Evolutionary conservation across 2,329 filamentous ascomycete species (phyloP).

Genomic region (Thelonectria rubi): DNA sequence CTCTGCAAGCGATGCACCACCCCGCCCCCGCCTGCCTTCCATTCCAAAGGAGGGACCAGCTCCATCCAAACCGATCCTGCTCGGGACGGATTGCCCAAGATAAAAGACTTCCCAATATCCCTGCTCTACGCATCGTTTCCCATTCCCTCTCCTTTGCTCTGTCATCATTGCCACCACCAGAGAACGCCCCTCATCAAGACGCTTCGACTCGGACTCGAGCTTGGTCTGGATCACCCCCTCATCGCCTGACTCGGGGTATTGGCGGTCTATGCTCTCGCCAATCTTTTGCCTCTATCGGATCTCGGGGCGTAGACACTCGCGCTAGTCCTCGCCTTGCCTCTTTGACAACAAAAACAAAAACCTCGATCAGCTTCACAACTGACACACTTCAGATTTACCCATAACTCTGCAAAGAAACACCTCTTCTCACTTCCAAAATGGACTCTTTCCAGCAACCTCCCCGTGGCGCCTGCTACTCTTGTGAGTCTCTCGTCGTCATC

Average conservation of each 20-base stretch:
- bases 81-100: too few relatives aligned
- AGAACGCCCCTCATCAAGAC: conserved; percentile 5
- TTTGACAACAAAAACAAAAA: conserved; percentile 15
- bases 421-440: conserved; percentile 48
- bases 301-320: conserved; percentile 31
- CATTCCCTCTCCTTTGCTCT: conserved; percentile 9
- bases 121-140: conserved; percentile 10
- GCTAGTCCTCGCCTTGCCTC: conserved; percentile 25
- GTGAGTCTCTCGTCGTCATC: conserved; percentile 48
- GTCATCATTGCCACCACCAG: conserved; percentile 11
- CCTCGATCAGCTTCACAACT: conserved; percentile 4
- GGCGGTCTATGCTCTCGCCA: conserved; percentile 34
- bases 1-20: conserved; percentile 40
- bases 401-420: conserved; percentile 25
- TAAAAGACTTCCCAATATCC: not conserved
- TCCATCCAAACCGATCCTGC: conserved; percentile 16
- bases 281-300: conserved; percentile 43
- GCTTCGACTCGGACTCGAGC: conserved; percentile 5
- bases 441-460: conserved; percentile 47
- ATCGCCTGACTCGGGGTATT: conserved; percentile 19
- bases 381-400: conserved; percentile 14
- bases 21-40: conserved; percentile 44
- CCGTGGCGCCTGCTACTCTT: conserved; percentile 62
- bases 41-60: conserved; percentile 32
- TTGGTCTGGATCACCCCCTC: conserved; percentile 22